Conservation (phyloP, 2,329 filamentous ascomycete genomes). For the Diplocarpon rosae region DNA sequence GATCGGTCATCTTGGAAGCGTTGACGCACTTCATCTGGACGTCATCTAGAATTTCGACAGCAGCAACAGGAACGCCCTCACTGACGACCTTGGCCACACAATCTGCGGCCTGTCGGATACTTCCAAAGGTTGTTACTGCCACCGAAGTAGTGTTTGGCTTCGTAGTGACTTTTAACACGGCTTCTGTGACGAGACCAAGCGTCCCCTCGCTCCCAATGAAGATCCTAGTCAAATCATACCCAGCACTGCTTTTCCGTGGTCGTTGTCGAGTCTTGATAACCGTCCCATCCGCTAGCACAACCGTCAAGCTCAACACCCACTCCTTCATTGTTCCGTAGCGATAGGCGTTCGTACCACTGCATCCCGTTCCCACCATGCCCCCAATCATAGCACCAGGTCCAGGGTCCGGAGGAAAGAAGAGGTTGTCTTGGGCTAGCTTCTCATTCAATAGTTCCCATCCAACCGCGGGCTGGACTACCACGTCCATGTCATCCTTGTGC, state of each 20-base stretch:
- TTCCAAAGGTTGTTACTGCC: constrained; percentile 57
- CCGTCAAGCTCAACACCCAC: constrained; percentile 79
- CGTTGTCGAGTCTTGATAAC: constrained; percentile 81
- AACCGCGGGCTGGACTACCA: constrained; percentile 68
- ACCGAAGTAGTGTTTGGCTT: constrained; percentile 71
- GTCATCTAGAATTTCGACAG: constrained; percentile 88
- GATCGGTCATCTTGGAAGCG: constrained; percentile 52
- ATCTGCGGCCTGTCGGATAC: constrained; percentile 31
- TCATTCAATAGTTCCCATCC: constrained; percentile 85
- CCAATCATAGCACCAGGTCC: constrained; percentile 89
- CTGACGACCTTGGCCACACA: constrained; percentile 74
- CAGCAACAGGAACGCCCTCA: constrained; percentile 72
- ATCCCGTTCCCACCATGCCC: constrained; percentile 69
- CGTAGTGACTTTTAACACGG: constrained; percentile 75
- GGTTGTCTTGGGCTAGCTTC: constrained; percentile 55
- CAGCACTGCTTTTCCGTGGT: constrained; percentile 79
- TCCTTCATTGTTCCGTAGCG: constrained; percentile 91
- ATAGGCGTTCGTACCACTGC: constrained; percentile 78
- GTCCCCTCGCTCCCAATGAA: constrained; percentile 91
- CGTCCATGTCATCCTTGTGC: constrained; percentile 68
- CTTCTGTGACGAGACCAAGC: constrained; percentile 82
- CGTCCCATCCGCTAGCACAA: constrained; percentile 83
- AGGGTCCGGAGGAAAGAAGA: constrained; percentile 89
- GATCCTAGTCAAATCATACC: constrained; percentile 81
- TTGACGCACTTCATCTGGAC: constrained; percentile 71